Evolutionary conservation across 1,284 basidiomycete genomes (phyloP).

Genomic region (Thecaphora thlaspeos): DNA sequence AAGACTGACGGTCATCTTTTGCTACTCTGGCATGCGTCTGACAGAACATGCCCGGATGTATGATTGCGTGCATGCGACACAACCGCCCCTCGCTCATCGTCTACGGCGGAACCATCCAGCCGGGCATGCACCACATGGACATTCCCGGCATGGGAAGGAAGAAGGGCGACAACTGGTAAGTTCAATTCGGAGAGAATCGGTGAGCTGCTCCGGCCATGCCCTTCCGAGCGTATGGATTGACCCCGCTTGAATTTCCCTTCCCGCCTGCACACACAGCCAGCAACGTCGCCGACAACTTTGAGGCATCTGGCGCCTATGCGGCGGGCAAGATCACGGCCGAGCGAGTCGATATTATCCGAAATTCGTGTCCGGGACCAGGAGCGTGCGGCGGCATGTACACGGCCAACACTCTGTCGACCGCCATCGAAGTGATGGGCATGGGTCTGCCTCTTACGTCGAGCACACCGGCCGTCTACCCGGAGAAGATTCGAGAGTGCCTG

Average conservation of each 20-base stretch:
- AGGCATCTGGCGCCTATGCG: constrained; percentile 76
- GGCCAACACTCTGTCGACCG: constrained; percentile 92
- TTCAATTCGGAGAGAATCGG: no score
- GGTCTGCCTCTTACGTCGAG: constrained; percentile 79
- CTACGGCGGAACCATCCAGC: constrained; percentile 83
- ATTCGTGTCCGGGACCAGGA: constrained; percentile 90
- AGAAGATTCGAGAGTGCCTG: constrained; percentile 81
- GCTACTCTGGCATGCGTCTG: neutral
- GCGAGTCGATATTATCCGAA: constrained; percentile 72
- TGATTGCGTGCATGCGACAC: constrained; percentile 88
- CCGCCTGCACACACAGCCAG: no score
- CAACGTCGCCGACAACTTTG: constrained; percentile 76
- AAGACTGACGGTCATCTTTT: no score
- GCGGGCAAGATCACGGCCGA: constrained; percentile 80
- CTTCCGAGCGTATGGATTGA: no score
- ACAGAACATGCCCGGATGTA: constrained; percentile 88
- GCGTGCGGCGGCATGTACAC: constrained; percentile 97
- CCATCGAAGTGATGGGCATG: constrained; percentile 86
- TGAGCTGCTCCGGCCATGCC: no score
- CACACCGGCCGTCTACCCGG: constrained; percentile 76
- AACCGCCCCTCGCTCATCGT: constrained; percentile 95
- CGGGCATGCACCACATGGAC: constrained; percentile 73
- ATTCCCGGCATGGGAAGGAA: constrained; percentile 75
- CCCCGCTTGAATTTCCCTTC: no score
- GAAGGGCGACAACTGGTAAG: constrained; percentile 67